phyloP scores from a whole-genome alignment of 2,329 filamentous ascomycete genomes.

The Aureobasidium sp. region DNA sequence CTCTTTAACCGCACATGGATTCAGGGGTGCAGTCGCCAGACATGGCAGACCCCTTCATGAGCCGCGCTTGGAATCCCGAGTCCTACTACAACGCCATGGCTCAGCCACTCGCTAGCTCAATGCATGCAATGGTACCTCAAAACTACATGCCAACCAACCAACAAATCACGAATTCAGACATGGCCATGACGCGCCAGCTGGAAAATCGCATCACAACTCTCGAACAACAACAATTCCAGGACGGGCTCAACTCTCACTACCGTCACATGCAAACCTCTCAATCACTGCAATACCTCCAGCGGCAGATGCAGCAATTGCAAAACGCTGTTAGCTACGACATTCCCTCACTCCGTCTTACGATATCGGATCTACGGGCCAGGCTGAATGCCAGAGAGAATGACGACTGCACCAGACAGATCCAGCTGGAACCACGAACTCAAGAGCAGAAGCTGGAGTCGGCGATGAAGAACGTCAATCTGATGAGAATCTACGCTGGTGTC shows the following conservation, averaged over 20 bases:
- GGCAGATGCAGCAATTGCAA: background rate
- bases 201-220: background rate
- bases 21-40: background rate
- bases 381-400: background rate
- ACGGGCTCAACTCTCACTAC: background rate
- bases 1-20: background rate
- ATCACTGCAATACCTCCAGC: background rate
- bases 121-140: background rate
- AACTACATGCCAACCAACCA: background rate
- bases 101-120: background rate
- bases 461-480: background rate
- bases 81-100: background rate
- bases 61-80: background rate
- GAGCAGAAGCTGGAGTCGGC: constrained; percentile 1
- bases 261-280: background rate
- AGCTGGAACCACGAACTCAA: background rate
- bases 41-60: background rate
- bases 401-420: background rate
- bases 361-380: background rate
- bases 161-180: background rate
- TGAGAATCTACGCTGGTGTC: background rate
- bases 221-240: background rate
- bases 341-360: background rate
- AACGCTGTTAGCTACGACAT: background rate
- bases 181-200: background rate